Percentiles rank a stretch among this genome's conserved stretches.
These are phyloP conservation scores for Wallacemonas rigidus DNA, from an alignment of 208 protist species.

Conservation along the genomic window DNA sequence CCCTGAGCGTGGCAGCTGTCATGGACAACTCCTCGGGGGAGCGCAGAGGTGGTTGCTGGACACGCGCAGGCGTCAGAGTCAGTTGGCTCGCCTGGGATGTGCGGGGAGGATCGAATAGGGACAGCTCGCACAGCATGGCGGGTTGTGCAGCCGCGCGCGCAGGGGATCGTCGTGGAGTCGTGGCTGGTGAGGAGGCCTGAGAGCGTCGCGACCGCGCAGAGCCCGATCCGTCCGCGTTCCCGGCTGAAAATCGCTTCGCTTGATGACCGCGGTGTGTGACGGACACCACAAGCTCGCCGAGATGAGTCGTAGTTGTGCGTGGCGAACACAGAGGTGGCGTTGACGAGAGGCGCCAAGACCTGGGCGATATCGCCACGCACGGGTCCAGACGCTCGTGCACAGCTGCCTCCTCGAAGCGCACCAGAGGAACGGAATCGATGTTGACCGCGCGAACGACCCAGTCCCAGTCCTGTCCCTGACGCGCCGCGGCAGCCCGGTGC, in stretches of 20 bases:
- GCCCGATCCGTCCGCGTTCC: too few relatives aligned
- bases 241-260: too few relatives aligned
- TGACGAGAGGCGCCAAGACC: too few relatives aligned
- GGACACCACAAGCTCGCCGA: slow-evolving; percentile 10
- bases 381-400: background rate
- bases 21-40: slow-evolving; percentile 7
- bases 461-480: background rate
- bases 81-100: too few relatives aligned
- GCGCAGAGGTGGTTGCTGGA: too few relatives aligned
- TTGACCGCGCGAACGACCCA: slow-evolving; percentile 11
- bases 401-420: background rate
- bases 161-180: too few relatives aligned
- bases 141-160: background rate
- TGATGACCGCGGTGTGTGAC: background rate
- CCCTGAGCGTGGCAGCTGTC: background rate
- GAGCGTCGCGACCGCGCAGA: too few relatives aligned
- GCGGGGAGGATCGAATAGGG: background rate
- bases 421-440: background rate
- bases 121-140: slow-evolving; percentile 10
- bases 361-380: too few relatives aligned
- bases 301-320: background rate
- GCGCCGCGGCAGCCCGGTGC: background rate
- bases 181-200: too few relatives aligned
- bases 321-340: too few relatives aligned
- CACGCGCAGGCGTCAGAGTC: too few relatives aligned